Evolutionary conservation across 2,329 filamentous ascomycete genomes (phyloP).

Genomic region (Fusarium proliferatum): DNA sequence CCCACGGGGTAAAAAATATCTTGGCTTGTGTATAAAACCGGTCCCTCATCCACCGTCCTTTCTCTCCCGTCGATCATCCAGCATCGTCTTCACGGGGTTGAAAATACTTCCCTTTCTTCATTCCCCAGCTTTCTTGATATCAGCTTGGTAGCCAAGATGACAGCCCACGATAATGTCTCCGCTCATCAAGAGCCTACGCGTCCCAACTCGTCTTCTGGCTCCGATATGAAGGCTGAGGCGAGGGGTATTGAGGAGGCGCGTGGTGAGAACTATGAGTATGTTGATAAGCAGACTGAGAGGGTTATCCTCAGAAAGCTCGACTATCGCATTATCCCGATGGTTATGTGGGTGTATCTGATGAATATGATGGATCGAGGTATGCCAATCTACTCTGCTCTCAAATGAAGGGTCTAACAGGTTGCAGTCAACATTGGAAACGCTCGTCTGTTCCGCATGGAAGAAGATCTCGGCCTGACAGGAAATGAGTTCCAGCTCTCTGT

Average conservation of each 20-base stretch:
- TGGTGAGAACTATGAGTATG: slow-evolving; percentile 26
- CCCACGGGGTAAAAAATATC: slow-evolving; percentile 9
- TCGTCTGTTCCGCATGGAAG: slow-evolving; percentile 58
- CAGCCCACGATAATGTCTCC: slow-evolving; percentile 6
- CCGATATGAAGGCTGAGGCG: slow-evolving; percentile 6
- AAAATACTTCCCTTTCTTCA: not conserved
- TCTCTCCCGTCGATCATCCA: not conserved
- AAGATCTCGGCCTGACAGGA: slow-evolving; percentile 65
- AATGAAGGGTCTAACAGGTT: slow-evolving; percentile 28
- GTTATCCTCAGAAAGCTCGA: slow-evolving; percentile 46
- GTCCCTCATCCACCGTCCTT: not conserved
- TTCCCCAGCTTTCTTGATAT: not conserved
- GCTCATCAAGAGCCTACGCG: slow-evolving; percentile 6
- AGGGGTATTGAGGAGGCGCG: slow-evolving; percentile 32
- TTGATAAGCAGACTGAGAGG: slow-evolving; percentile 36
- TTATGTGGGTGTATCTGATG: slow-evolving; percentile 50
- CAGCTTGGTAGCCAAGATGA: slow-evolving; percentile 6
- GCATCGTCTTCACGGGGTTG: not conserved
- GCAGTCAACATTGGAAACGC: slow-evolving; percentile 77
- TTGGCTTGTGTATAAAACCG: slow-evolving; percentile 24
- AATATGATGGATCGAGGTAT: slow-evolving; percentile 51
- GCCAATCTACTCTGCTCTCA: fast-evolving
- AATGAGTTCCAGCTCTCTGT: slow-evolving; percentile 68
- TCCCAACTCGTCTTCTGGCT: slow-evolving; percentile 36
- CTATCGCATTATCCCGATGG: slow-evolving; percentile 47